phyloP scores from a whole-genome alignment of 106 monocot species.

The Agapanthus africanus region DNA sequence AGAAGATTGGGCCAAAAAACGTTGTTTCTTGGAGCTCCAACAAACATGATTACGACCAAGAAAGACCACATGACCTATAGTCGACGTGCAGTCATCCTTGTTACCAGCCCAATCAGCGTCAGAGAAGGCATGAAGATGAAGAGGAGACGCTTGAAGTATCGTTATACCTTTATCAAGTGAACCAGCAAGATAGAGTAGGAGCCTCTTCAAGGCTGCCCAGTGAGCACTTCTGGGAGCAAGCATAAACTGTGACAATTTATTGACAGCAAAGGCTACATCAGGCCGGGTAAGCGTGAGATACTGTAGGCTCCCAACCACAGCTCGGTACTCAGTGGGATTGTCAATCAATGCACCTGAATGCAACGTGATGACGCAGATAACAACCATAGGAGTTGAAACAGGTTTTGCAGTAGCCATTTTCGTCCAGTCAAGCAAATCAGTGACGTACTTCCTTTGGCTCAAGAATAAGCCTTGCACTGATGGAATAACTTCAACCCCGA shows the following conservation, averaged over 20 bases:
- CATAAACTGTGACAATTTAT: not conserved
- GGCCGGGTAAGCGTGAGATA: not conserved
- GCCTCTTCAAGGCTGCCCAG: not conserved
- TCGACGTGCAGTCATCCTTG: not conserved
- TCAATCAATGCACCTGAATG: too few species aligned
- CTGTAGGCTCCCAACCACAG: not conserved
- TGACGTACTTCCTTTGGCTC: too few species aligned
- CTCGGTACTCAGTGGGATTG: constrained; percentile 1
- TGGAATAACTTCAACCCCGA: too few species aligned
- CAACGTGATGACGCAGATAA: too few species aligned
- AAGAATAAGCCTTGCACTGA: too few species aligned
- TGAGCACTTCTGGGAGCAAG: not conserved
- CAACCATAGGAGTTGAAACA: too few species aligned
- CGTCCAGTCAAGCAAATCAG: too few species aligned
- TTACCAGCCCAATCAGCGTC: not conserved
- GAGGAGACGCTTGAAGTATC: not conserved
- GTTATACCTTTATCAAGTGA: not conserved
- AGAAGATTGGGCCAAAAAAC: too few species aligned
- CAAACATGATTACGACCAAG: not conserved
- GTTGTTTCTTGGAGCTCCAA: not conserved
- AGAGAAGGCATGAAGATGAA: not conserved
- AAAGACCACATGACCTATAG: not conserved
- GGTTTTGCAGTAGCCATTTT: too few species aligned
- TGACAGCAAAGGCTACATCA: not conserved
- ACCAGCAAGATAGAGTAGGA: not conserved